Conservation (phyloP, 352 stramenopile genomes). For the Phytophthora sp. region DNA sequence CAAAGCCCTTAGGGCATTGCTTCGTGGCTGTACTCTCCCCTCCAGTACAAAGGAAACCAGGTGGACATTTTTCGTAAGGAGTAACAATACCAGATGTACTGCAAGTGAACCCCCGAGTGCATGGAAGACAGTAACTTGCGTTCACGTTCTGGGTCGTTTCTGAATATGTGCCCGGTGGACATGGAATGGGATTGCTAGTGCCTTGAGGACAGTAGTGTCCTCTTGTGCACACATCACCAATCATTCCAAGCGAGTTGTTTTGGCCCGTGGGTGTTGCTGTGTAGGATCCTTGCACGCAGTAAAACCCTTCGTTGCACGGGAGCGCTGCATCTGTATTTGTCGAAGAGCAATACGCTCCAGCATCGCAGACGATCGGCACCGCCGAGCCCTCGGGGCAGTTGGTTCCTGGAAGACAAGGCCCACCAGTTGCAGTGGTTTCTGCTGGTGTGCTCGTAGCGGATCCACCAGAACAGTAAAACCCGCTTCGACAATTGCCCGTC, state of each 20-base stretch:
- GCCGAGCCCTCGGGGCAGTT: conserved; percentile 90
- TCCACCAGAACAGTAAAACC: conserved; percentile 84
- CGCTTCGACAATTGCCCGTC: conserved; percentile 67
- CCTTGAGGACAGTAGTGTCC: conserved; percentile 83
- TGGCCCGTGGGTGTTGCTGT: conserved; percentile 74
- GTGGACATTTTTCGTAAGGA: conserved; percentile 55
- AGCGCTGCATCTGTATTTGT: conserved; percentile 75
- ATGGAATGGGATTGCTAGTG: conserved; percentile 84
- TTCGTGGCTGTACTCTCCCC: conserved; percentile 58
- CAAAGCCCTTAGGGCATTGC: conserved; percentile 68
- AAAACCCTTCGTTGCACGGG: conserved; percentile 83
- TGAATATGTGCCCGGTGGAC: conserved; percentile 75
- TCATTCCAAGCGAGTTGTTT: conserved; percentile 72
- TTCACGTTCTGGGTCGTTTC: conserved; percentile 66
- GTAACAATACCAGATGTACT: conserved; percentile 52
- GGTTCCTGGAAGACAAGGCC: conserved; percentile 79
- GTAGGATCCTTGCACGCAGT: conserved; percentile 88
- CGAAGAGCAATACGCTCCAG: conserved; percentile 80
- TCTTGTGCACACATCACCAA: conserved; percentile 71
- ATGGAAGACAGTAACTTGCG: conserved; percentile 70
- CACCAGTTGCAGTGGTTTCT: conserved; percentile 43
- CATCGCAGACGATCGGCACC: conserved; percentile 80
- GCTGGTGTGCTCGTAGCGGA: conserved; percentile 61
- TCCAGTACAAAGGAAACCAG: conserved; percentile 67
- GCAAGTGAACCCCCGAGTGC: conserved; percentile 67